Evolutionary conservation across 2,329 filamentous ascomycete genomes (phyloP).

Genomic region (Pestalotiopsis sp.): DNA sequence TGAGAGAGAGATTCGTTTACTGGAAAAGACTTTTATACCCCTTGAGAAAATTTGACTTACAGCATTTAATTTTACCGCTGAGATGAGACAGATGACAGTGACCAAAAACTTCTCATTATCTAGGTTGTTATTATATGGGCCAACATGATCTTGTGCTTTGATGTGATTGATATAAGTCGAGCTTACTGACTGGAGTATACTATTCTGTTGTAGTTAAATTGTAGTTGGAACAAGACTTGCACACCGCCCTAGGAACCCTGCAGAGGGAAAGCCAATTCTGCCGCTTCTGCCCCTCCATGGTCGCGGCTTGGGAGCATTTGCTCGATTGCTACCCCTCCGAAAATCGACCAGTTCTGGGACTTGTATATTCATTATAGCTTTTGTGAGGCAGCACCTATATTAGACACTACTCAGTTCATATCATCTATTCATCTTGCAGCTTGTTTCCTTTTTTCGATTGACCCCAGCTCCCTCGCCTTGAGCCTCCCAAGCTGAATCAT

Average conservation of each 20-base stretch:
- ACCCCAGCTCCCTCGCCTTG: too few relatives aligned
- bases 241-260: conserved; percentile 9
- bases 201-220: background rate
- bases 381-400: too few relatives aligned
- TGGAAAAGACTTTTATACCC: background rate
- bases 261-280: conserved; percentile 11
- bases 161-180: background rate
- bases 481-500: too few relatives aligned
- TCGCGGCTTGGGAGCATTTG: background rate
- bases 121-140: background rate
- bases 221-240: background rate
- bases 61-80: background rate
- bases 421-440: too few relatives aligned
- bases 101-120: background rate
- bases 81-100: background rate
- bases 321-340: background rate
- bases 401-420: too few relatives aligned
- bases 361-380: background rate
- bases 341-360: background rate
- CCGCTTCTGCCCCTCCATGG: conserved; percentile 16
- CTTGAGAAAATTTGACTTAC: background rate
- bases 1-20: background rate
- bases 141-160: background rate
- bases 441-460: too few relatives aligned
- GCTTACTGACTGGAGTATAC: background rate